Conservation (phyloP, 2,329 filamentous ascomycete species). For the Trichoderma harzianum region DNA sequence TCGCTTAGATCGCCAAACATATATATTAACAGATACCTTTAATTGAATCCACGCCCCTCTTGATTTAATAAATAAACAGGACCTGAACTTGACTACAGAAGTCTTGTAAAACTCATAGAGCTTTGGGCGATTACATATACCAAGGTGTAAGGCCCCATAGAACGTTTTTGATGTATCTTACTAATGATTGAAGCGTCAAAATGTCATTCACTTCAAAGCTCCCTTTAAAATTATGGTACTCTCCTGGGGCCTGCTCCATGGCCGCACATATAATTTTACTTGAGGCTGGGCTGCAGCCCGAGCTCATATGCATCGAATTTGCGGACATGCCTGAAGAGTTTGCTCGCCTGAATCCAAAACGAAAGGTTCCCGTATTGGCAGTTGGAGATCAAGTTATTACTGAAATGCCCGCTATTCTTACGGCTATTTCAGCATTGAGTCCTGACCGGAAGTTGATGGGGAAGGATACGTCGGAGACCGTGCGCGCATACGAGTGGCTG, state of each 20-base stretch:
- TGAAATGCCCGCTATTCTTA: conserved; percentile 7
- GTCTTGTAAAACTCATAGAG: background rate
- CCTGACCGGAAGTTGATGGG: background rate
- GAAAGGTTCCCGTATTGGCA: background rate
- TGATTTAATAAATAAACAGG: background rate
- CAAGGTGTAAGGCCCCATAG: background rate
- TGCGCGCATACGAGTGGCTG: background rate
- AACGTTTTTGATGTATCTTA: background rate
- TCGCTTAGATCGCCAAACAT: background rate
- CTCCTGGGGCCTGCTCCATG: background rate
- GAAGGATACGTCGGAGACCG: background rate
- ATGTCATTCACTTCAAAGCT: background rate
- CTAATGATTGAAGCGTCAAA: background rate
- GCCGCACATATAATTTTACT: background rate
- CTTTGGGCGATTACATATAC: background rate
- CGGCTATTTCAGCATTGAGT: background rate
- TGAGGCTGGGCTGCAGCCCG: conserved; percentile 1
- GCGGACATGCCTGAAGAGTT: background rate
- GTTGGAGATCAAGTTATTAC: conserved; percentile 1
- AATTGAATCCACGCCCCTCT: background rate
- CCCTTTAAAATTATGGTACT: background rate
- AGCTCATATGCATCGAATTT: background rate
- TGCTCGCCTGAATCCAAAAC: background rate
- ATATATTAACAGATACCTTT: background rate
- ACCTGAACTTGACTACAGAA: background rate